Evolutionary conservation across 1,139 yeast genomes (phyloP).

Genomic region (Candida smagusa): DNA sequence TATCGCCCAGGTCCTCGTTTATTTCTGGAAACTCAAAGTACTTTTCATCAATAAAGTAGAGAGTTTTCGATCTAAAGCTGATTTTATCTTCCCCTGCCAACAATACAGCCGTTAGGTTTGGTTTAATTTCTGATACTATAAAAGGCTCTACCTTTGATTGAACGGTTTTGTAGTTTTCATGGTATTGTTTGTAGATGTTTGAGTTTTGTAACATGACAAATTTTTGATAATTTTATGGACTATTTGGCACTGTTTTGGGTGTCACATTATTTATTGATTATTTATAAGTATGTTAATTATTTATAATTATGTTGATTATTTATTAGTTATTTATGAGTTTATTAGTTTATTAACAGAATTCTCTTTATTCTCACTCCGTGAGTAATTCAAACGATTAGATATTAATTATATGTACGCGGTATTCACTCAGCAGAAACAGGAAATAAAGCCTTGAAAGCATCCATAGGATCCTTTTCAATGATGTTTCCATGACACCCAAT

Average conservation of each 20-base stretch:
- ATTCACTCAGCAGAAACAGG: background rate
- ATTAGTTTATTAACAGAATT: too few species aligned
- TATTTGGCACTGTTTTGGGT: too few species aligned
- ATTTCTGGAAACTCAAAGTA: conserved; percentile 19
- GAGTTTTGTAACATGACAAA: background rate
- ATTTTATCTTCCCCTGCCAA: conserved; percentile 36
- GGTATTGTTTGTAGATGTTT: conserved; percentile 9
- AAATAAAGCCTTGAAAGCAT: conserved; percentile 16
- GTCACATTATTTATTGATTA: too few species aligned
- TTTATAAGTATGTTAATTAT: too few species aligned
- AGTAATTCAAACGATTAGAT: too few species aligned
- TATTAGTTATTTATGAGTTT: too few species aligned
- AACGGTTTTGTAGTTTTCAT: conserved; percentile 5
- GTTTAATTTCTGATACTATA: conserved; percentile 18
- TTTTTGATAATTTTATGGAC: background rate
- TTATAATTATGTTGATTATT: too few species aligned
- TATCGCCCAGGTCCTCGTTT: conserved; percentile 13
- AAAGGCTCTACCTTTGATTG: conserved; percentile 1
- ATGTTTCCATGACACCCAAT: conserved; percentile 26
- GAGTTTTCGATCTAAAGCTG: conserved; percentile 32
- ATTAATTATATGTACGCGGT: too few species aligned
- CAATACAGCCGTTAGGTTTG: conserved; percentile 38
- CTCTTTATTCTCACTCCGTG: too few species aligned
- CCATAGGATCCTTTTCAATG: conserved; percentile 18
- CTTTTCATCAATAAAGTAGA: conserved; percentile 33